Evolutionary conservation across 495 filamentous ascomycete genomes (phyloP).

Genomic region (Cladorrhinum samala): DNA sequence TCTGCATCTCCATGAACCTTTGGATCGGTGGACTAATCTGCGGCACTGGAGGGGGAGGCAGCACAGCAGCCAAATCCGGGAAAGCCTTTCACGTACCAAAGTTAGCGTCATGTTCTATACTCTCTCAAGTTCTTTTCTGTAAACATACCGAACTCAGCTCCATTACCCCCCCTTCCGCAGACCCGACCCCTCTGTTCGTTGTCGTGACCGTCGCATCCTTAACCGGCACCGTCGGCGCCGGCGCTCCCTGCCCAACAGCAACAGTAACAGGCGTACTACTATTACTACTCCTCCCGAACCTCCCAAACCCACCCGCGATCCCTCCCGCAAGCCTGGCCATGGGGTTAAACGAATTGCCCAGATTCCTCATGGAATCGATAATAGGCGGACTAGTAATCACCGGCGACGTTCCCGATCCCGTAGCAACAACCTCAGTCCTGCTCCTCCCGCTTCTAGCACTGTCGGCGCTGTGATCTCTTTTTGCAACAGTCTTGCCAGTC

Average conservation of each 20-base stretch:
- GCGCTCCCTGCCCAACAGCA: too few species aligned
- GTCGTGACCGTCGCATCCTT: slow-evolving; percentile 19
- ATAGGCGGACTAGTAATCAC: slow-evolving; percentile 48
- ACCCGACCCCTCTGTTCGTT: too few species aligned
- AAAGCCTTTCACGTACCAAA: slow-evolving; percentile 45
- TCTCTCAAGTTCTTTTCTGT: too few species aligned
- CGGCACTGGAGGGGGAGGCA: slow-evolving; percentile 30
- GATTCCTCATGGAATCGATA: slow-evolving; percentile 75
- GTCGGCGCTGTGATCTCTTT: slow-evolving; percentile 68
- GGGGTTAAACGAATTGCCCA: slow-evolving; percentile 78
- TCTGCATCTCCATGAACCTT: slow-evolving; percentile 74
- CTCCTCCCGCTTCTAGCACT: slow-evolving; percentile 51
- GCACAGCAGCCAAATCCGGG: slow-evolving; percentile 48
- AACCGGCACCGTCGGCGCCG: slow-evolving; percentile 19
- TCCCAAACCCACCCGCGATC: slow-evolving; percentile 59
- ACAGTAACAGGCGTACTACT: slow-evolving; percentile 15
- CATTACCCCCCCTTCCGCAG: slow-evolving; percentile 36
- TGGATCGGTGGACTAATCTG: slow-evolving; percentile 67
- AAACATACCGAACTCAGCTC: slow-evolving; percentile 46
- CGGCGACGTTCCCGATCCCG: slow-evolving; percentile 13
- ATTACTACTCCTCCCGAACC: slow-evolving; percentile 60
- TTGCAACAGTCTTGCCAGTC: slow-evolving; percentile 37
- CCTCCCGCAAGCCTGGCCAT: slow-evolving; percentile 66
- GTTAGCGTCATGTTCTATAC: not conserved
- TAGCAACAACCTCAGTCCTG: not conserved